Conservation (phyloP, 495 filamentous ascomycete species). For the Saxispiralis lemnorum region DNA sequence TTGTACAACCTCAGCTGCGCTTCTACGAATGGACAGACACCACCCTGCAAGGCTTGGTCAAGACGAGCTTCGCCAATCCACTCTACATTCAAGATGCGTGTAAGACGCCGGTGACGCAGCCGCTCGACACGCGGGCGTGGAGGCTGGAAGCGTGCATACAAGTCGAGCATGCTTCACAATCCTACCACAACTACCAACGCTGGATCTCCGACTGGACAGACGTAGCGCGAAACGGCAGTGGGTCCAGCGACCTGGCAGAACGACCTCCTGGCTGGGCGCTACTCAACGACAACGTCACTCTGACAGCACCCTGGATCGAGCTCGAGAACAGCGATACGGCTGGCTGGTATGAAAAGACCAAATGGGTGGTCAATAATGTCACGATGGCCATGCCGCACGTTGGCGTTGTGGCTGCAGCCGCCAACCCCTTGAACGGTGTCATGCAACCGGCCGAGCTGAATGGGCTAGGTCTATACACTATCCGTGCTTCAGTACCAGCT, state of each 20-base stretch:
- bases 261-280: slow-evolving; percentile 38
- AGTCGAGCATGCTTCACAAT: slow-evolving; percentile 43
- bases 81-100: slow-evolving; percentile 35
- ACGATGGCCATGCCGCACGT: slow-evolving; percentile 58
- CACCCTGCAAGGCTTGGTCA: slow-evolving; percentile 37
- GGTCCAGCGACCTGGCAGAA: slow-evolving; percentile 21
- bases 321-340: slow-evolving; percentile 26
- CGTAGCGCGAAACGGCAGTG: slow-evolving; percentile 23
- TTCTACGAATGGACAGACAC: slow-evolving; percentile 29
- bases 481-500: slow-evolving; percentile 46
- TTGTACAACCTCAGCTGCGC: slow-evolving; percentile 46
- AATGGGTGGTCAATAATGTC: slow-evolving; percentile 49
- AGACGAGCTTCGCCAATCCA: slow-evolving; percentile 39
- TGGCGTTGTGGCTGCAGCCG: slow-evolving; percentile 43
- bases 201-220: slow-evolving; percentile 33
- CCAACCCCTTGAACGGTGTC: slow-evolving; percentile 41
- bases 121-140: slow-evolving; percentile 21
- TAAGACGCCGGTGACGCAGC: slow-evolving; percentile 36
- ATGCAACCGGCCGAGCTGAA: slow-evolving; percentile 43
- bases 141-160: slow-evolving; percentile 38
- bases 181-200: slow-evolving; percentile 36
- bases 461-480: slow-evolving; percentile 46
- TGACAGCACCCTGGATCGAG: slow-evolving; percentile 43
- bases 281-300: slow-evolving; percentile 47
- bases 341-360: slow-evolving; percentile 24